Conservation (phyloP, 1,284 basidiomycete genomes). For the Tilletia caries region DNA sequence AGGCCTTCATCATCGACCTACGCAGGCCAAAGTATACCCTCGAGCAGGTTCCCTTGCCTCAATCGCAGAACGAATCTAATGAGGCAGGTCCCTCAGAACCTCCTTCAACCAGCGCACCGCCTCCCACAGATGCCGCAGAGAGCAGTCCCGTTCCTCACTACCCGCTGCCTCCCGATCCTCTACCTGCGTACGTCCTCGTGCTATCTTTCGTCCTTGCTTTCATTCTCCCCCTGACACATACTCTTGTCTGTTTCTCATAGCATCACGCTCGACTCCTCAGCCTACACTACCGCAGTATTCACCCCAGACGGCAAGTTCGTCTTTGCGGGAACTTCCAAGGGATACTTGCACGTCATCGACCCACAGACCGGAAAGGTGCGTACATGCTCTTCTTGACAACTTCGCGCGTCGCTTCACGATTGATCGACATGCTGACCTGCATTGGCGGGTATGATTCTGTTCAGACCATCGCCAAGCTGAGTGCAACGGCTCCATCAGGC, state of each 20-base stretch:
- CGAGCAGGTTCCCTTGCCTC: background rate
- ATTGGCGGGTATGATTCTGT: no score
- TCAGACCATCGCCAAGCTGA: slow-evolving; percentile 1
- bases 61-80: no score
- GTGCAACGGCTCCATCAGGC: slow-evolving; percentile 52
- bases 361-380: slow-evolving; percentile 71
- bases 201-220: no score
- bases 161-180: background rate
- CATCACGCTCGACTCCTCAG: background rate
- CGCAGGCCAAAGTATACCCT: slow-evolving; percentile 13
- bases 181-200: background rate
- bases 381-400: no score
- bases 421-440: no score
- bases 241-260: no score
- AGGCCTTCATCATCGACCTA: slow-evolving; percentile 36
- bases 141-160: background rate
- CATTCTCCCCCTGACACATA: no score
- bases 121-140: background rate
- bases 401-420: no score
- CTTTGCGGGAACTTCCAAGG: slow-evolving; percentile 79
- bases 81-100: no score
- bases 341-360: slow-evolving; percentile 81
- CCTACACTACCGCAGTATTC: slow-evolving; percentile 57
- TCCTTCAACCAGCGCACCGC: no score
- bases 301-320: slow-evolving; percentile 79